phyloP scores from a whole-genome alignment of 768 basidiomycete genomes.

The Suillus americanus region DNA sequence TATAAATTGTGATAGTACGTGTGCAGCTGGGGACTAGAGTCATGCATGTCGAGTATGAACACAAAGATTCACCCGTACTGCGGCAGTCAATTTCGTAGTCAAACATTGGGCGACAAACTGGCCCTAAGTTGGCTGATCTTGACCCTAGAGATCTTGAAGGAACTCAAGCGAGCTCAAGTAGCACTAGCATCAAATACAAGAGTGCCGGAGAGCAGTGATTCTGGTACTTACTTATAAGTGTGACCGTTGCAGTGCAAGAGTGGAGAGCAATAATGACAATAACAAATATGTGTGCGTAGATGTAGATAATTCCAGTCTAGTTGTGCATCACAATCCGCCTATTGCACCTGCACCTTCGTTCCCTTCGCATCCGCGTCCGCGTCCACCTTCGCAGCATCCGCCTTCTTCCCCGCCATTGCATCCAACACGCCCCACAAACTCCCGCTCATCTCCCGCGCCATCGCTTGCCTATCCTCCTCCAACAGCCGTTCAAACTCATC shows the following conservation, averaged over 20 bases:
- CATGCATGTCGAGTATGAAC: neutral
- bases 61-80: neutral
- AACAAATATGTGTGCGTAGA: neutral
- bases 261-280: neutral
- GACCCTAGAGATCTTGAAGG: too few relatives aligned
- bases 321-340: neutral
- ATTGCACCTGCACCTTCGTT: constrained; percentile 3
- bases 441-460: constrained; percentile 47
- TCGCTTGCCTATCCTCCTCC: constrained; percentile 51
- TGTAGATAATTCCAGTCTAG: neutral
- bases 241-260: neutral
- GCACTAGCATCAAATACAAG: too few relatives aligned
- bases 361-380: neutral
- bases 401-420: constrained; percentile 23
- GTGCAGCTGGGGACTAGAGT: neutral
- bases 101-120: neutral
- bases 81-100: neutral
- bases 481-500: constrained; percentile 47
- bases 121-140: neutral
- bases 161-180: too few relatives aligned
- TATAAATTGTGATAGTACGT: neutral
- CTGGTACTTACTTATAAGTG: neutral
- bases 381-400: constrained; percentile 6
- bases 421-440: constrained; percentile 36
- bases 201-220: neutral